A percentile compares a stretch with the other conserved stretches of the same genome.
These are phyloP conservation scores for Mucor velutinosus DNA, from an alignment of 371 early-diverging fungal genomes.

Conservation along the genomic window DNA sequence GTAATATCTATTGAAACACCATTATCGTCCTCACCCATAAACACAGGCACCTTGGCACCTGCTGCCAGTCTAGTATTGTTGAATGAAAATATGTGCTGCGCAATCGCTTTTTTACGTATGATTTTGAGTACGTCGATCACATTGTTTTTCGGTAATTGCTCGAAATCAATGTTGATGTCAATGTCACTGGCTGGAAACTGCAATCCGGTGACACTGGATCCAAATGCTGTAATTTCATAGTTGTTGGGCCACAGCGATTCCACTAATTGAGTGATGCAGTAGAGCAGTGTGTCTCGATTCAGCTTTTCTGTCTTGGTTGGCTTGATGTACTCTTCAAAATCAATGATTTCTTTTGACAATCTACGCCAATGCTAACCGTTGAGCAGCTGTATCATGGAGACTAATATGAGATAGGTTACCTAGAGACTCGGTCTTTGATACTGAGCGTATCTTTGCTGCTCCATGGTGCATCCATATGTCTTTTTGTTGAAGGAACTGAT, in stretches of 20 bases:
- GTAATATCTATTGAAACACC: slow-evolving; percentile 23
- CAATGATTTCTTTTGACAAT: slow-evolving; percentile 27
- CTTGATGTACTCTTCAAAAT: slow-evolving; percentile 26
- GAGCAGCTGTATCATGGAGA: background rate
- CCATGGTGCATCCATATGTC: slow-evolving; percentile 27
- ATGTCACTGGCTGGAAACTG: slow-evolving; percentile 31
- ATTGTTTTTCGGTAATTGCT: background rate
- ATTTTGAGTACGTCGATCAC: background rate
- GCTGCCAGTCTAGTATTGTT: background rate
- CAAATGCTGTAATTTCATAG: slow-evolving; percentile 10
- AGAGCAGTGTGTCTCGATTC: slow-evolving; percentile 1
- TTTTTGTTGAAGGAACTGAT: background rate
- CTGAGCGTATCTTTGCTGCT: slow-evolving; percentile 12
- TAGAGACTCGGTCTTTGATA: slow-evolving; percentile 1
- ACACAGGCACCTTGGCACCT: slow-evolving; percentile 20
- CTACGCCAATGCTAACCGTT: background rate
- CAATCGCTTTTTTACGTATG: slow-evolving; percentile 5
- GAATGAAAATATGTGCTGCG: background rate
- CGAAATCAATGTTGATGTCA: slow-evolving; percentile 23
- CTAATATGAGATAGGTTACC: background rate
- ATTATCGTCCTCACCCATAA: slow-evolving; percentile 5
- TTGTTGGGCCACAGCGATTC: background rate
- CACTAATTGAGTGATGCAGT: background rate
- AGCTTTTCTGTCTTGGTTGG: slow-evolving; percentile 23
- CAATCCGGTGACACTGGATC: slow-evolving; percentile 27